Base-by-base conservation (phyloP, 1,284 basidiomycete genomes). In the Anthracocystis panici-leucophaei region DNA sequence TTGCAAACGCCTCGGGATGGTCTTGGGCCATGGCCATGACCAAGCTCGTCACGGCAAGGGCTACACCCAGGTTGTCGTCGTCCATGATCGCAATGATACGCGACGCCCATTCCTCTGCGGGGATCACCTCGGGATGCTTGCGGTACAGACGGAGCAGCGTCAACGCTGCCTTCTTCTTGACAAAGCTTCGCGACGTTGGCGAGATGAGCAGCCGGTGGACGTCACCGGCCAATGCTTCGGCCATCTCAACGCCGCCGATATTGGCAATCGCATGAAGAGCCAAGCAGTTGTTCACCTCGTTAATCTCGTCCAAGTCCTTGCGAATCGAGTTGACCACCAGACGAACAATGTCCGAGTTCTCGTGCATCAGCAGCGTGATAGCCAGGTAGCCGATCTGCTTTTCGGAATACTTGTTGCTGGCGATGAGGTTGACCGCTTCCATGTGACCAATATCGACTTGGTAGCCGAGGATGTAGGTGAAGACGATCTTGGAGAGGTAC, bases 381-480 rank as follows among this genome's bases (percentile, higher is more conserved):
- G 97, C 97, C 48, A 99, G 91, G 86, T 99, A 99, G 41, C 97
- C 96, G 77, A 99, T 99, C 87, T 99, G 97, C 87, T 99, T 99
- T 88, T 99, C 97, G 80, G 93, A 95, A 86, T 99, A 99, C 84
- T 97, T 98, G 49, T 90, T 87, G 84, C 93, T 95, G 41, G 95
- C 92, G 80, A 99, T 97, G 77, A 99, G 89, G 86, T 99, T 97
- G 80, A 99, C 93, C 14, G 97, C 96, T 84, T 99, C 96, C 95
- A 99, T 97, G 86, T 99, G 96, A 6, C 97, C 97, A 38, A 99
- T 90, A 84, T 99, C 97, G 80, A 99, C 95, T 86, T 95, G 95
- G 88, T 99, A 99, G 35, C 97, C 97, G 66, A 99, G 89, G 78
- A 99, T 99, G 84, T 97, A 98, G 20, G 97, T 98, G 88, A 99